phyloP scores from a whole-genome alignment of 768 basidiomycete genomes.

The Neoboletus magnificus region DNA sequence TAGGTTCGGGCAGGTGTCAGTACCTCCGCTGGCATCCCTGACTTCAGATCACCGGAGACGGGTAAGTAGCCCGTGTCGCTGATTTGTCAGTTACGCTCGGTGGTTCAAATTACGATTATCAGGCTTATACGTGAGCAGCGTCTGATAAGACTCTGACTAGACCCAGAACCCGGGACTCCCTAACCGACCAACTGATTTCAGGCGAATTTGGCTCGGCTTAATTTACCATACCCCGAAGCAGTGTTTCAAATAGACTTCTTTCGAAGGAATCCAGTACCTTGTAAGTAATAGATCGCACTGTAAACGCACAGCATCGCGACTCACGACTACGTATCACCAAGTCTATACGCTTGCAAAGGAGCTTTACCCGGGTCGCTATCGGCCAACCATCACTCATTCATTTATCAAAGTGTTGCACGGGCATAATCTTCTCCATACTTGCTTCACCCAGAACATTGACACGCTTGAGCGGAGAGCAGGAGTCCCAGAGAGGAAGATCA shows the following conservation, averaged over 20 bases:
- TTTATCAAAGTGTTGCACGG: slow-evolving; percentile 81
- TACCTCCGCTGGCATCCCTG: slow-evolving; percentile 82
- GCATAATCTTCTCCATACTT: slow-evolving; percentile 65
- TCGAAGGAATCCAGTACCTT: slow-evolving; percentile 72
- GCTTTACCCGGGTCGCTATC: slow-evolving; percentile 85
- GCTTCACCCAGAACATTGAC: slow-evolving; percentile 92
- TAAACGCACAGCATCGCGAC: neutral
- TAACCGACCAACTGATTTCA: slow-evolving; percentile 27
- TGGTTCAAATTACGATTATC: neutral
- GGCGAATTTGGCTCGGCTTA: slow-evolving; percentile 74
- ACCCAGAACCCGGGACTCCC: neutral
- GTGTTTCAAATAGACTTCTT: slow-evolving; percentile 94
- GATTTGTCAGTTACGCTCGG: neutral
- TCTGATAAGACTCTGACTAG: neutral
- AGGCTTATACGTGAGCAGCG: slow-evolving; percentile 31
- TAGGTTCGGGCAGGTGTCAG: slow-evolving; percentile 52
- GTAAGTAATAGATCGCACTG: slow-evolving; percentile 39
- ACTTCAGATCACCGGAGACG: slow-evolving; percentile 84
- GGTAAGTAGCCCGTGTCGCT: slow-evolving; percentile 42
- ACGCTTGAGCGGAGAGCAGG: slow-evolving; percentile 86
- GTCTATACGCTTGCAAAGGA: slow-evolving; percentile 93
- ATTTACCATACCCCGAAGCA: slow-evolving; percentile 90
- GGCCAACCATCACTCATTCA: slow-evolving; percentile 86
- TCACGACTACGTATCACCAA: slow-evolving; percentile 19
- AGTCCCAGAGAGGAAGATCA: slow-evolving; percentile 65